Evolutionary conservation across 2,329 filamentous ascomycete genomes (phyloP).

Genomic region (Aspergillus unguis): DNA sequence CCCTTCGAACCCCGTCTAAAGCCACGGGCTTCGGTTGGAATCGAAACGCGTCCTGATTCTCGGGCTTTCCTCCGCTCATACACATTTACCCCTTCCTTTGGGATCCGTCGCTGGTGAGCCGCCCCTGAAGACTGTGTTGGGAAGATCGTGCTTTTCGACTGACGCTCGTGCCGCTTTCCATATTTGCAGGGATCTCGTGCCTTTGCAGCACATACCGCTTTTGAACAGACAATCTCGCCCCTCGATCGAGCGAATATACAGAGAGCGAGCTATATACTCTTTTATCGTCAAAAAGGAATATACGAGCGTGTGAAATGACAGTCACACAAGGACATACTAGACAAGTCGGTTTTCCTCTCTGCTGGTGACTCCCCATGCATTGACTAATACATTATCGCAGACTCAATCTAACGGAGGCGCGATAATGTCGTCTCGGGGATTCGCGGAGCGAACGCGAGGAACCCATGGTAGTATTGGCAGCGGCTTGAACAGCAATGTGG

Average conservation of each 20-base stretch:
- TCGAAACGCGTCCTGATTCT: conserved; percentile 18
- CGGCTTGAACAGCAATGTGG: conserved; percentile 45
- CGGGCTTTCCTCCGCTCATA: conserved; percentile 12
- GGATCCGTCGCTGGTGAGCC: conserved; percentile 15
- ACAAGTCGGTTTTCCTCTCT: conserved; percentile 30
- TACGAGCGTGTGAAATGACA: conserved; percentile 26
- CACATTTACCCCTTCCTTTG: conserved; percentile 23
- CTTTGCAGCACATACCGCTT: conserved; percentile 1
- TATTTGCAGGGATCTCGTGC: conserved; percentile 33
- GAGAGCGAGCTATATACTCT: conserved; percentile 17
- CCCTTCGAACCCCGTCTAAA: conserved; percentile 30
- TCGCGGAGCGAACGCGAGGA: conserved; percentile 36
- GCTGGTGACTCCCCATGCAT: background rate
- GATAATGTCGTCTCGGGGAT: conserved; percentile 38
- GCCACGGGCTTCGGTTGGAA: conserved; percentile 26
- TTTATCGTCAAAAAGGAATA: background rate
- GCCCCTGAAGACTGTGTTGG: background rate
- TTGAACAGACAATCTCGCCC: background rate
- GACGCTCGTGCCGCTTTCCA: conserved; percentile 22
- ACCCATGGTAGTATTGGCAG: conserved; percentile 42
- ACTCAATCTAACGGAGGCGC: conserved; percentile 35
- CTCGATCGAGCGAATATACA: background rate
- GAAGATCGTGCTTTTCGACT: conserved; percentile 12
- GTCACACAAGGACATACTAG: conserved; percentile 37
- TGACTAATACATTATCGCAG: conserved; percentile 19